Conservation (phyloP, 768 basidiomycete species). For the Gyrodon lividus region DNA sequence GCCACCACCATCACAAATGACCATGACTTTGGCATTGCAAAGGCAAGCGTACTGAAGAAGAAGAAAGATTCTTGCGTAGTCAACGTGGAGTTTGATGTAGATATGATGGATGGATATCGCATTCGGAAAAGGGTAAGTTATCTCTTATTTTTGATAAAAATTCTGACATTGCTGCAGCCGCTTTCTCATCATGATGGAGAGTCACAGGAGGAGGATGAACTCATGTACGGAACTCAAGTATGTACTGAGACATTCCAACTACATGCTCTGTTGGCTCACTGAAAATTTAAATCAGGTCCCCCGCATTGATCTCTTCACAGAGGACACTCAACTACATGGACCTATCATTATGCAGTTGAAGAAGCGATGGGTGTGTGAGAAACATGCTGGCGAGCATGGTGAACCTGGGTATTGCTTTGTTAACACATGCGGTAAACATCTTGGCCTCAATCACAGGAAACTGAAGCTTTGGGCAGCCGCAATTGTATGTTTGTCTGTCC, state of each 20-base stretch:
- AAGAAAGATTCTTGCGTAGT: constrained; percentile 9
- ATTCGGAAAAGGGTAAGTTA: constrained; percentile 9
- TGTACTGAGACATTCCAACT: neutral
- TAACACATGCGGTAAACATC: neutral
- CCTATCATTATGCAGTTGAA: neutral
- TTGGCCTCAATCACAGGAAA: neutral
- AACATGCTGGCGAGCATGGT: neutral
- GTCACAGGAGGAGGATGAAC: neutral
- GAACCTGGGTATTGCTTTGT: neutral
- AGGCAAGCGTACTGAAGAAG: constrained; percentile 4
- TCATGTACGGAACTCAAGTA: neutral
- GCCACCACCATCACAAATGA: constrained; percentile 7
- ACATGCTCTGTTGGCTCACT: neutral
- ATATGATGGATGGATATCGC: constrained; percentile 22
- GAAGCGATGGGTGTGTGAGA: neutral
- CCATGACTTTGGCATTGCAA: constrained; percentile 4
- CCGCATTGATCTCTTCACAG: neutral
- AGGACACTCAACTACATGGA: neutral
- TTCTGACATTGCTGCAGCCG: no score
- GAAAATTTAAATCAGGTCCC: neutral
- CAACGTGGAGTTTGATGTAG: constrained; percentile 21
- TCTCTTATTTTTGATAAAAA: neutral
- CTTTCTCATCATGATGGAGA: no score
- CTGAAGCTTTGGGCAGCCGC: neutral
- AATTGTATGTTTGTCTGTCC: neutral